These are phyloP conservation scores for Saccharomycopsis synnaedendra DNA, from an alignment of 805 yeast species.

Conservation along the genomic window DNA sequence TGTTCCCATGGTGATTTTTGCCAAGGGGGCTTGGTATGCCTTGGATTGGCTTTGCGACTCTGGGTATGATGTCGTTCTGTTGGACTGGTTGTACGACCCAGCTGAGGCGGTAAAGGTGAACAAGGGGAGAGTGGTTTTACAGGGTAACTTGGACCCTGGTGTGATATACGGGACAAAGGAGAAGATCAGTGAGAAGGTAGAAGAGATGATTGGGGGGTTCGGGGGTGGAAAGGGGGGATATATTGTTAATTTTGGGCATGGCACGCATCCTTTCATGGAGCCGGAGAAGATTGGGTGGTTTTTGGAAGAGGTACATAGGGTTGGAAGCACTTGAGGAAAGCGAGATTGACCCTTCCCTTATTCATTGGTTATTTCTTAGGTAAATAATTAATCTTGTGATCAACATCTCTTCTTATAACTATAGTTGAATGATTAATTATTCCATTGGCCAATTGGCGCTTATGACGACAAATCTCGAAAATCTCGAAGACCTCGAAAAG, in stretches of 20 bases:
- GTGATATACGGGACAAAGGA: slow-evolving; percentile 84
- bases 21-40: slow-evolving; percentile 97
- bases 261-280: slow-evolving; percentile 96
- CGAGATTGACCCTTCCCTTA: too few species aligned
- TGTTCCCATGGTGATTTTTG: slow-evolving; percentile 83
- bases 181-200: slow-evolving; percentile 67
- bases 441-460: too few species aligned
- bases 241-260: slow-evolving; percentile 94
- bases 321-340: slow-evolving; percentile 38
- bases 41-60: slow-evolving; percentile 70
- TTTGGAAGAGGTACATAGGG: slow-evolving; percentile 75
- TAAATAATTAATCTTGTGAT: neutral
- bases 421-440: too few species aligned
- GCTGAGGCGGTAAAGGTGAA: slow-evolving; percentile 68
- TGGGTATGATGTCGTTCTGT: slow-evolving; percentile 79
- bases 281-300: slow-evolving; percentile 83
- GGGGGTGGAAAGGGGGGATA: slow-evolving; percentile 91
- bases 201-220: slow-evolving; percentile 79
- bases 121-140: slow-evolving; percentile 70
- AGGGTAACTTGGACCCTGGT: slow-evolving; percentile 96
- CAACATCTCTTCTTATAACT: too few species aligned
- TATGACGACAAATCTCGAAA: too few species aligned
- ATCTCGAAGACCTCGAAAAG: too few species aligned
- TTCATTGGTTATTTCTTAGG: neutral
- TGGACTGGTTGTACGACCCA: slow-evolving; percentile 88